Conservation (phyloP, 2,329 filamentous ascomycete genomes). For the Harringtonia aguacate region DNA sequence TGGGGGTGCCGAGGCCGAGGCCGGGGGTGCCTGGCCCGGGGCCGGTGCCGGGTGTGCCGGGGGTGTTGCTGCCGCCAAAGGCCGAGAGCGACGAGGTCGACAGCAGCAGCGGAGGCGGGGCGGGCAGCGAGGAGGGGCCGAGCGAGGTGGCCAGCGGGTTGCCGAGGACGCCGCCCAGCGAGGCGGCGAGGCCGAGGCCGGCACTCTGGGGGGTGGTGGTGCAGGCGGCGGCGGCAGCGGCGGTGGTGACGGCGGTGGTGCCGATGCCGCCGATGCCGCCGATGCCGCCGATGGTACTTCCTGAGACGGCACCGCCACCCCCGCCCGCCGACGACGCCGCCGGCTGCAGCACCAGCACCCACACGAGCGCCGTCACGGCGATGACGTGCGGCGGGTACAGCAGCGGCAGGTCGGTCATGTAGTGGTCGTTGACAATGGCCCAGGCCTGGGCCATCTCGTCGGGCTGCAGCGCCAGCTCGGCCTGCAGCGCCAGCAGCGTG, state of each 20-base stretch:
- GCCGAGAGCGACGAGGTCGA: background rate
- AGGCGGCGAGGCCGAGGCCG: background rate
- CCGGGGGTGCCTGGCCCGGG: constrained; percentile 2
- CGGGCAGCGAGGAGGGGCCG: background rate
- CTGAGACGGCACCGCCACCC: constrained; percentile 13
- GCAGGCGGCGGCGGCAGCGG: too few species aligned
- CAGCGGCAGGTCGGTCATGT: constrained; percentile 82
- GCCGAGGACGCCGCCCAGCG: too few species aligned
- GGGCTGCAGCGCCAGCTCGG: constrained; percentile 57
- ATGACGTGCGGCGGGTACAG: constrained; percentile 79
- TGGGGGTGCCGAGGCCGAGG: constrained; percentile 5
- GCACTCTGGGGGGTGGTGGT: background rate
- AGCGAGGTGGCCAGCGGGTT: too few species aligned
- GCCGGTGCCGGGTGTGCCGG: constrained; percentile 3
- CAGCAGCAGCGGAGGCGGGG: background rate
- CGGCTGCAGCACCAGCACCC: constrained; percentile 74
- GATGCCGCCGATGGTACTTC: constrained; percentile 11
- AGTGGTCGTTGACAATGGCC: constrained; percentile 84
- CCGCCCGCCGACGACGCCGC: constrained; percentile 17
- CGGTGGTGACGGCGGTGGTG: background rate
- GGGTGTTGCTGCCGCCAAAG: background rate
- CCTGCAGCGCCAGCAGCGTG: constrained; percentile 60
- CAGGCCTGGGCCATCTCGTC: constrained; percentile 72
- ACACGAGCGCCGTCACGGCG: constrained; percentile 74
- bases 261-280: constrained; percentile 1